phyloP scores from a whole-genome alignment of 495 filamentous ascomycete genomes.

The Penicilliopsis zonata region DNA sequence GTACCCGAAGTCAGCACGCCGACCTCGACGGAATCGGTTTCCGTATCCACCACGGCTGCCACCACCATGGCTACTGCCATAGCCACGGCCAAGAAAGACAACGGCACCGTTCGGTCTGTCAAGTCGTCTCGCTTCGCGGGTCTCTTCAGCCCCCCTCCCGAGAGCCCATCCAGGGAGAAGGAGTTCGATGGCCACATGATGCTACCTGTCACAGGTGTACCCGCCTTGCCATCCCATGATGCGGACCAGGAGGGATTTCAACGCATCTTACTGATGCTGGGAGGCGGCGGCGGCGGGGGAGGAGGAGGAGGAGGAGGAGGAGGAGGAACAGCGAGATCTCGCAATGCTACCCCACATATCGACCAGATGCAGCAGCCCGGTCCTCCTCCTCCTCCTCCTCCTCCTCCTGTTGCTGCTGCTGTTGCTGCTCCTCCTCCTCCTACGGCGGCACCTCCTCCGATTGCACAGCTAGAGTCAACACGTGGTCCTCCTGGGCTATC shows the following conservation, averaged over 20 bases:
- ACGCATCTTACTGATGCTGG: conserved; percentile 74
- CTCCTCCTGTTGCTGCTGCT: too few species aligned
- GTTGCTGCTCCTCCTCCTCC: too few species aligned
- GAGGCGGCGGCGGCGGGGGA: conserved; percentile 32
- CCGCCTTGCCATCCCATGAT: conserved; percentile 40
- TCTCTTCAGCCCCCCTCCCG: conserved; percentile 61
- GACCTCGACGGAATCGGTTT: conserved; percentile 14
- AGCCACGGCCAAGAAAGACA: conserved; percentile 18
- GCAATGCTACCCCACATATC: conserved; percentile 29
- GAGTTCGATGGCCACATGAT: conserved; percentile 25
- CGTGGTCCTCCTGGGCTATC: conserved; percentile 18
- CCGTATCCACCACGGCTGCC: too few species aligned
- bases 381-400: too few species aligned
- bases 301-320: too few species aligned
- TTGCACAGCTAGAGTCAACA: conserved; percentile 21
- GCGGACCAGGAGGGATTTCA: conserved; percentile 88
- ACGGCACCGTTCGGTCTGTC: conserved; percentile 14
- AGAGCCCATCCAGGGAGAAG: conserved; percentile 37
- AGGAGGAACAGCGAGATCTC: too few species aligned
- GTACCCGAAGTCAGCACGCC: conserved; percentile 12
- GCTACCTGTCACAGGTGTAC: conserved; percentile 14
- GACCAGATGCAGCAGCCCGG: conserved; percentile 17
- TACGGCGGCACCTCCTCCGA: conserved; percentile 14
- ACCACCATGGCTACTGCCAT: too few species aligned
- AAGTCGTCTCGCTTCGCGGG: conserved; percentile 76